phyloP scores from a whole-genome alignment of 495 filamentous ascomycete species.

The Apiosordaria backusii region DNA sequence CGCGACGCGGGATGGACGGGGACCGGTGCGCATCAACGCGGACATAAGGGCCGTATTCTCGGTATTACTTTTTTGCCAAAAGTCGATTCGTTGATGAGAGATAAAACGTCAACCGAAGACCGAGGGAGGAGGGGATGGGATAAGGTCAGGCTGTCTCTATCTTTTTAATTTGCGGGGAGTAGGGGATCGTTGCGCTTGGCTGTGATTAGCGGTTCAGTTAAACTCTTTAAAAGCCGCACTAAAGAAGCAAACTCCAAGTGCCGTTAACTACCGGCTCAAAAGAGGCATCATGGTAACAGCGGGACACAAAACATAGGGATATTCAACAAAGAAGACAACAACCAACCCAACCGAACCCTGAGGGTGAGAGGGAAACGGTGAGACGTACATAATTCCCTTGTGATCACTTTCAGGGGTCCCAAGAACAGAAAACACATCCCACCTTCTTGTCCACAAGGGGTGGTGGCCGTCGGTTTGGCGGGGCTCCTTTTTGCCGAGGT shows the following conservation, averaged over 20 bases:
- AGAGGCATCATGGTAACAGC: not conserved
- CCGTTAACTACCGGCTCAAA: not conserved
- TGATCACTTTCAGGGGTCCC: conserved; percentile 3
- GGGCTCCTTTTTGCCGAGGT: conserved; percentile 35
- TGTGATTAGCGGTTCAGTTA: not conserved
- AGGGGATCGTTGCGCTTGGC: not conserved
- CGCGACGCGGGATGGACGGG: not conserved
- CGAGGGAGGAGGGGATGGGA: conserved; percentile 8
- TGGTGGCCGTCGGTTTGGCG: not conserved
- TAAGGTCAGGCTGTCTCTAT: conserved; percentile 7
- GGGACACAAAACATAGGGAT: not conserved
- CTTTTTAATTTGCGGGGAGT: not conserved
- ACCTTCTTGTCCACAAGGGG: conserved; percentile 4
- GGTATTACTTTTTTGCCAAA: not conserved
- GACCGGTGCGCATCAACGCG: not conserved
- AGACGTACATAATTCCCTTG: not conserved
- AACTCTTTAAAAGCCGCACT: not conserved
- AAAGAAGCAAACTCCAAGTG: not conserved
- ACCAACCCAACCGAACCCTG: not conserved
- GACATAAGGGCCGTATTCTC: not conserved
- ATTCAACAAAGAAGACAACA: not conserved
- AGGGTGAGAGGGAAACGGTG: not conserved
- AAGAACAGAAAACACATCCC: not conserved
- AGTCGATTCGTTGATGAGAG: not conserved
- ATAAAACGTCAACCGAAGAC: not conserved